These are phyloP conservation scores for Zygoascus bituminiphila DNA, from an alignment of 805 yeast species.

Conservation along the genomic window DNA sequence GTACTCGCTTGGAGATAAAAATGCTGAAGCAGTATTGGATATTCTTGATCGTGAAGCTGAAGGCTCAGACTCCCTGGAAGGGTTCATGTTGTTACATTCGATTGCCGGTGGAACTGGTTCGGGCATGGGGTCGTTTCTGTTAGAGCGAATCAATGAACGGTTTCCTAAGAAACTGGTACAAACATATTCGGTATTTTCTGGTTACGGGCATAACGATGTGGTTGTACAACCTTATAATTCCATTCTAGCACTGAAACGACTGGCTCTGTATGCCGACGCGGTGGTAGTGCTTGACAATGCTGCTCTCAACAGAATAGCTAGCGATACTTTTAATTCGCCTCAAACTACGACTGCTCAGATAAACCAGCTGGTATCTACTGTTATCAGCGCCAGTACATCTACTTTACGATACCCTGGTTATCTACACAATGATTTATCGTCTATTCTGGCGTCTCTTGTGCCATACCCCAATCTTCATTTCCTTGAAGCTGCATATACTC, in stretches of 20 bases:
- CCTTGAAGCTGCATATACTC: constrained; percentile 62
- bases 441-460: constrained; percentile 70
- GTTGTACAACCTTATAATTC: constrained; percentile 97
- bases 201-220: constrained; percentile 72
- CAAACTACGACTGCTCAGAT: constrained; percentile 68
- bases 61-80: constrained; percentile 79
- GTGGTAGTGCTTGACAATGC: constrained; percentile 88
- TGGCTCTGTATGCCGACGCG: constrained; percentile 79
- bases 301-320: constrained; percentile 67
- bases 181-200: constrained; percentile 68
- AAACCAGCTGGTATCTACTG: constrained; percentile 78
- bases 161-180: constrained; percentile 75
- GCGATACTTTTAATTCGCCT: constrained; percentile 45
- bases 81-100: constrained; percentile 85
- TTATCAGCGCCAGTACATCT: constrained; percentile 76
- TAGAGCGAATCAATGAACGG: constrained; percentile 73
- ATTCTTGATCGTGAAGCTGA: constrained; percentile 87
- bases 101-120: constrained; percentile 99
- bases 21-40: constrained; percentile 67
- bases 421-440: constrained; percentile 77
- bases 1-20: constrained; percentile 59
- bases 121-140: constrained; percentile 77
- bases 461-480: constrained; percentile 84
- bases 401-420: constrained; percentile 87
- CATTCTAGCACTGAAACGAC: constrained; percentile 67